Evolutionary conservation across 805 yeast species (phyloP).

Genomic region (Priceomyces melissophilus): DNA sequence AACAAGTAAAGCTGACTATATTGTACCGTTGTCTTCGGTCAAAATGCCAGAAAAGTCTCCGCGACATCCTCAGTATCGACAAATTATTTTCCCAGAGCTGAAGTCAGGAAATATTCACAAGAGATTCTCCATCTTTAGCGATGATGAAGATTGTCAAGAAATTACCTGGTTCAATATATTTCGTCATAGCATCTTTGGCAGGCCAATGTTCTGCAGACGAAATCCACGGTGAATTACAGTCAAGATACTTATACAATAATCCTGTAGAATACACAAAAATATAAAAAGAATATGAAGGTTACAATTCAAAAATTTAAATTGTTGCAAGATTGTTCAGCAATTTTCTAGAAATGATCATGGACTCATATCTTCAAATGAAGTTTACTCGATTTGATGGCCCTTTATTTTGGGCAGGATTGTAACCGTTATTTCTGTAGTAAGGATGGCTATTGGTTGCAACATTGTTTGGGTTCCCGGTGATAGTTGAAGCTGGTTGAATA

Average conservation of each 20-base stretch:
- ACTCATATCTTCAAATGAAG: conserved; percentile 4
- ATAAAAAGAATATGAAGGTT: not conserved
- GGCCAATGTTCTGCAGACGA: conserved; percentile 32
- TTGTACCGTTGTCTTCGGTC: conserved; percentile 19
- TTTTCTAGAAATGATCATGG: not conserved
- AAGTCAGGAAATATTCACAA: not conserved
- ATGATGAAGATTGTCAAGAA: conserved; percentile 38
- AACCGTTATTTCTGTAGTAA: conserved; percentile 9
- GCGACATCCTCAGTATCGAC: conserved; percentile 16
- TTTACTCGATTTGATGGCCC: conserved; percentile 7
- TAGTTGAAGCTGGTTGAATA: conserved; percentile 42
- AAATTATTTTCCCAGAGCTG: conserved; percentile 9
- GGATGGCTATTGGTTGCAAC: conserved; percentile 22
- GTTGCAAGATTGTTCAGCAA: conserved; percentile 2
- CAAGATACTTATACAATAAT: not conserved
- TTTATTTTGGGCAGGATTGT: not conserved
- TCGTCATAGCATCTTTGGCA: conserved; percentile 49
- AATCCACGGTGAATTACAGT: not conserved
- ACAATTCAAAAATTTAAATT: not conserved
- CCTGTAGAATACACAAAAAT: conserved; percentile 2
- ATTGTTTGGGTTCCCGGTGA: conserved; percentile 36
- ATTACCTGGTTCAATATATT: conserved; percentile 53
- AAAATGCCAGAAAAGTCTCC: conserved; percentile 16
- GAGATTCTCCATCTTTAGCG: conserved; percentile 11
- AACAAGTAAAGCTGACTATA: conserved; percentile 4